These are phyloP conservation scores for Aspergillus spinulosporus DNA, from an alignment of 2,329 filamentous ascomycete genomes.

Conservation along the genomic window DNA sequence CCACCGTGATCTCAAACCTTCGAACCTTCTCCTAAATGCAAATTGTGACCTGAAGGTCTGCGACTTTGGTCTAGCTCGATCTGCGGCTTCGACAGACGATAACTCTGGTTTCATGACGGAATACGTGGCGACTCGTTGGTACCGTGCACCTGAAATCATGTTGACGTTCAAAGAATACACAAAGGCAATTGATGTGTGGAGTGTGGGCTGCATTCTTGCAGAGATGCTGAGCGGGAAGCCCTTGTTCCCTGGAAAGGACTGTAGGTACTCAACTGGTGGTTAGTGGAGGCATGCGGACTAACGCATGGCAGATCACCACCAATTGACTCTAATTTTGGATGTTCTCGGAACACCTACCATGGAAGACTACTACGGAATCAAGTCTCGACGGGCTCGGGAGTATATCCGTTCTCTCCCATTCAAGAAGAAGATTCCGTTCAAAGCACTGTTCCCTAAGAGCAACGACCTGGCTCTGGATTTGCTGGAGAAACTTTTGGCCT, in stretches of 20 bases:
- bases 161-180: slow-evolving; percentile 99
- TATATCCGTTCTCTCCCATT: slow-evolving; percentile 98
- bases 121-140: slow-evolving; percentile 99
- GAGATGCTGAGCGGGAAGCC: slow-evolving; percentile 99
- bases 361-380: slow-evolving; percentile 99
- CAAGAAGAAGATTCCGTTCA: slow-evolving; percentile 99
- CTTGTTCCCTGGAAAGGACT: slow-evolving; percentile 97
- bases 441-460: slow-evolving; percentile 97
- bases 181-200: slow-evolving; percentile 99
- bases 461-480: slow-evolving; percentile 93
- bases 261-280: slow-evolving; percentile 55
- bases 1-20: slow-evolving; percentile 95
- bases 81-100: slow-evolving; percentile 94
- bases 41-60: slow-evolving; percentile 99
- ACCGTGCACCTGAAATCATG: slow-evolving; percentile 99
- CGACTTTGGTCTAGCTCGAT: slow-evolving; percentile 94
- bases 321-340: slow-evolving; percentile 93
- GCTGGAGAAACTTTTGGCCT: slow-evolving; percentile 91
- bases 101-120: slow-evolving; percentile 99
- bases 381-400: slow-evolving; percentile 92
- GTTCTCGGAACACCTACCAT: slow-evolving; percentile 97
- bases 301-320: slow-evolving; percentile 75
- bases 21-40: slow-evolving; percentile 92
- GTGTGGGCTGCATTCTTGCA: slow-evolving; percentile 93
- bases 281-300: neutral